Percentiles rank a stretch among this genome's conserved stretches.
These are phyloP conservation scores for Suhomyces terraborum DNA, from an alignment of 1,139 yeast genomes.

Conservation along the genomic window DNA sequence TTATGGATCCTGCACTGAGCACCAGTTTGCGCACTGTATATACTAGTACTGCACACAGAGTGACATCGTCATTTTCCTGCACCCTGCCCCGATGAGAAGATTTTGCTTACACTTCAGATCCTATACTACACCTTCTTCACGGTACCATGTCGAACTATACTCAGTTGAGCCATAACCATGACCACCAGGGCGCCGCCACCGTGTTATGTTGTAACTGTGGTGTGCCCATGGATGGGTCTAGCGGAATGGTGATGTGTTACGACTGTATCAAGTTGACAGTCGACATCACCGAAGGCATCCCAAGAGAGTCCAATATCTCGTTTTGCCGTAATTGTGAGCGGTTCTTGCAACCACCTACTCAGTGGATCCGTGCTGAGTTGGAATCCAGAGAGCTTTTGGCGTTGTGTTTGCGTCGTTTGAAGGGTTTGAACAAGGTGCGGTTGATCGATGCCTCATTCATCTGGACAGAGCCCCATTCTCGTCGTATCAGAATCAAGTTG, in stretches of 20 bases:
- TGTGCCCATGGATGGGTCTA: constrained; percentile 94
- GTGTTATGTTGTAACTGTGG: constrained; percentile 98
- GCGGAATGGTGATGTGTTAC: constrained; percentile 93
- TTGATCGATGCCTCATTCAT: constrained; percentile 91
- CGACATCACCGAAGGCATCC: constrained; percentile 94
- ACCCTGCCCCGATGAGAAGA: constrained; percentile 6
- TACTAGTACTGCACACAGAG: not conserved
- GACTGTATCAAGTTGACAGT: constrained; percentile 94
- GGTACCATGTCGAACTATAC: constrained; percentile 52
- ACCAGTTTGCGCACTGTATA: not conserved
- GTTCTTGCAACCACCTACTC: constrained; percentile 89
- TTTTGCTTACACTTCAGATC: constrained; percentile 1
- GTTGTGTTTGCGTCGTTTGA: constrained; percentile 80
- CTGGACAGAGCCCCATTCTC: constrained; percentile 99
- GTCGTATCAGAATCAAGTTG: constrained; percentile 85
- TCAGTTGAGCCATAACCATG: constrained; percentile 37
- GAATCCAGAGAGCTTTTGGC: constrained; percentile 94
- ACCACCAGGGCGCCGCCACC: constrained; percentile 58
- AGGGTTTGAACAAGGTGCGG: constrained; percentile 86
- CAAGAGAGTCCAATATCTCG: constrained; percentile 88
- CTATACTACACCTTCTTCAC: constrained; percentile 1
- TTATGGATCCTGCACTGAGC: constrained; percentile 1
- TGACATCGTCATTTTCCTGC: too few relatives aligned
- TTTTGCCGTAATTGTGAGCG: constrained; percentile 98
- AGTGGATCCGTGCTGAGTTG: constrained; percentile 88